Evolutionary conservation across 192 early-diverging fungal species (phyloP).

Genomic region (Umbelopsis isabellina): DNA sequence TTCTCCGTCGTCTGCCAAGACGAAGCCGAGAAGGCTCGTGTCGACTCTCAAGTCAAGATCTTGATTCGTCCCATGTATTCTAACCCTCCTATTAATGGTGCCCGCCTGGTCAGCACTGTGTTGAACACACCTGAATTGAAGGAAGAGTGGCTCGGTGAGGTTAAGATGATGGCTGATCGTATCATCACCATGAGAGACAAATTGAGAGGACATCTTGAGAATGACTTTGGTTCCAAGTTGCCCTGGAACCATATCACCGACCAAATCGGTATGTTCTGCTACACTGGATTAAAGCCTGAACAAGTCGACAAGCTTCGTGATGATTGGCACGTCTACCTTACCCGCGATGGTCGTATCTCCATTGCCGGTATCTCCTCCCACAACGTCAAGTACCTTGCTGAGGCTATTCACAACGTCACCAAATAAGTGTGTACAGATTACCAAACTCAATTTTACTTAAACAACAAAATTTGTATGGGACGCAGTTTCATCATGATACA

Average conservation of each 20-base stretch:
- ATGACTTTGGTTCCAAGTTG: constrained; percentile 77
- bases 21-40: constrained; percentile 74
- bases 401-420: constrained; percentile 94
- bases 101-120: constrained; percentile 90
- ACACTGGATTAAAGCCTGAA: constrained; percentile 85
- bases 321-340: constrained; percentile 93
- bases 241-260: constrained; percentile 86
- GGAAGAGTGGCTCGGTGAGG: constrained; percentile 87
- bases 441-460: background rate
- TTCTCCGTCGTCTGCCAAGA: constrained; percentile 83
- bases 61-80: constrained; percentile 97
- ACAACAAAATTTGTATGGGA: constrained; percentile 6
- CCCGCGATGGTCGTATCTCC: constrained; percentile 93
- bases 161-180: constrained; percentile 96
- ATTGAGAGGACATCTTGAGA: constrained; percentile 77
- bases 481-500: constrained; percentile 18
- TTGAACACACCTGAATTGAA: constrained; percentile 74
- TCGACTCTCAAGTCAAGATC: constrained; percentile 94
- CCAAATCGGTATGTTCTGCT: constrained; percentile 99
- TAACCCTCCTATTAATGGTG: constrained; percentile 96
- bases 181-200: constrained; percentile 91
- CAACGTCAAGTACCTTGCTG: constrained; percentile 96
- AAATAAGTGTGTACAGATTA: constrained; percentile 49
- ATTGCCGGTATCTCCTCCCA: constrained; percentile 92
- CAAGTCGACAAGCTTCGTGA: constrained; percentile 84